phyloP scores from a whole-genome alignment of 139 green algal species.

The Desmodesmus armatus region DNA sequence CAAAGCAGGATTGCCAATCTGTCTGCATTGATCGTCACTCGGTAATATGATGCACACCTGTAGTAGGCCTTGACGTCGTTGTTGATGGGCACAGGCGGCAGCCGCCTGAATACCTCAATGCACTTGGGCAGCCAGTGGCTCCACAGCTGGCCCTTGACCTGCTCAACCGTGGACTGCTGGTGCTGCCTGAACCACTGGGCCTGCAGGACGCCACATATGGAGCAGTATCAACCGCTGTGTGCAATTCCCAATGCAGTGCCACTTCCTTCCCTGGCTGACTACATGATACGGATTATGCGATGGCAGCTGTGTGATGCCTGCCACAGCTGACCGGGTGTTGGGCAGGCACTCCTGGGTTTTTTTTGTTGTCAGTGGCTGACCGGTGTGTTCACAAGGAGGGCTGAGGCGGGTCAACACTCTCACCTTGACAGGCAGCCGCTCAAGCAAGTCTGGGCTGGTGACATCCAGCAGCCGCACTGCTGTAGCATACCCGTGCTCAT shows the following conservation, averaged over 20 bases:
- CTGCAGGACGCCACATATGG: constrained; percentile 42
- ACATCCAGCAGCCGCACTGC: constrained; percentile 71
- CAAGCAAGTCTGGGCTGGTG: constrained; percentile 52
- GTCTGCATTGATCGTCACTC: no score
- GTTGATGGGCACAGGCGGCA: constrained; percentile 81
- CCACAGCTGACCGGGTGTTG: no score
- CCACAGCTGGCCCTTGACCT: constrained; percentile 75
- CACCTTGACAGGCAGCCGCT: constrained; percentile 65
- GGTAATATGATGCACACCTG: constrained; percentile 9
- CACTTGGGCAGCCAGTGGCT: constrained; percentile 78
- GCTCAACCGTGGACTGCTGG: constrained; percentile 66
- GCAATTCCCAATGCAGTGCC: no score
- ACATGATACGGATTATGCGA: not conserved
- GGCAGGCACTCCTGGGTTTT: no score
- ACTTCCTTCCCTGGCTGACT: not conserved
- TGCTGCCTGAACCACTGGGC: constrained; percentile 63
- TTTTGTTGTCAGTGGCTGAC: no score
- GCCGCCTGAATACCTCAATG: constrained; percentile 75
- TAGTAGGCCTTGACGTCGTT: constrained; percentile 69
- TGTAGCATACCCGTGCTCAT: constrained; percentile 53
- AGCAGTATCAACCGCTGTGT: no score
- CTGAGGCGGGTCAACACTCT: no score
- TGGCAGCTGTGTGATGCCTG: no score
- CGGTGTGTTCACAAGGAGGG: no score
- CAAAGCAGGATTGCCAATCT: no score